A percentile compares a stretch with the other conserved stretches of the same genome.
These are phyloP conservation scores for Aspergillus olivimuriae DNA, from an alignment of 495 filamentous ascomycete species.

Conservation along the genomic window DNA sequence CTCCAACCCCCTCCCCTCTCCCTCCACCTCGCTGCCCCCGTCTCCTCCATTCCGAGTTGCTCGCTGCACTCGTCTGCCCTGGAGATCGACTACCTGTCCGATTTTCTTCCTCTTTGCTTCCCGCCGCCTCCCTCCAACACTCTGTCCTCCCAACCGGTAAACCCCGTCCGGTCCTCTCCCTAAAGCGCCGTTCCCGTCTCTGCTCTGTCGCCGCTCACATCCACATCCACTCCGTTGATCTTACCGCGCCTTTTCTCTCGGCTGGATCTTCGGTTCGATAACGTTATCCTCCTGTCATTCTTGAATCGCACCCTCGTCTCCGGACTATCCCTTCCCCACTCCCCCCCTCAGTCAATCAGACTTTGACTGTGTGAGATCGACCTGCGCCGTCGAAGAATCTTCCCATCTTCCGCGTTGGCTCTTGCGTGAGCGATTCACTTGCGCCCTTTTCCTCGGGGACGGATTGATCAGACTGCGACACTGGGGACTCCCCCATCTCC, in stretches of 20 bases:
- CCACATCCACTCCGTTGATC: conserved; percentile 15
- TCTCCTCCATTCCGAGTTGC: conserved; percentile 21
- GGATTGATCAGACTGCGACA: too few relatives aligned
- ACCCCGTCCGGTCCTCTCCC: conserved; percentile 13
- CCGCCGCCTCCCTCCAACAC: conserved; percentile 3
- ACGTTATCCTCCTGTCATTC: conserved; percentile 8
- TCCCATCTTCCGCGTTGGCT: conserved; percentile 5
- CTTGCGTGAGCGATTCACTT: conserved; percentile 9
- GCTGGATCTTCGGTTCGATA: conserved; percentile 11
- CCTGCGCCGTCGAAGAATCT: conserved; percentile 7
- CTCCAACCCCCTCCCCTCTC: conserved; percentile 26
- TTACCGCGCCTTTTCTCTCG: conserved; percentile 20
- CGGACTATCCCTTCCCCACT: conserved; percentile 5
- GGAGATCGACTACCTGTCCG: conserved; percentile 6
- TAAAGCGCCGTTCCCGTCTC: conserved; percentile 26
- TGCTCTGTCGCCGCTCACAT: conserved; percentile 29
- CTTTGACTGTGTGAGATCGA: conserved; percentile 1
- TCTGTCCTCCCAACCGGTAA: background rate
- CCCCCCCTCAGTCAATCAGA: background rate
- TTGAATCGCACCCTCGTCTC: conserved; percentile 1
- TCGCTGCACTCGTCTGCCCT: conserved; percentile 7
- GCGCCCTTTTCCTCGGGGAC: conserved; percentile 6
- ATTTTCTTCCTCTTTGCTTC: conserved; percentile 8
- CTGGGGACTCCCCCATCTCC: conserved; percentile 5
- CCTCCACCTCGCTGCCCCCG: conserved; percentile 24